Conservation (phyloP, 2,329 filamentous ascomycete species). For the Penicillium sp. region DNA sequence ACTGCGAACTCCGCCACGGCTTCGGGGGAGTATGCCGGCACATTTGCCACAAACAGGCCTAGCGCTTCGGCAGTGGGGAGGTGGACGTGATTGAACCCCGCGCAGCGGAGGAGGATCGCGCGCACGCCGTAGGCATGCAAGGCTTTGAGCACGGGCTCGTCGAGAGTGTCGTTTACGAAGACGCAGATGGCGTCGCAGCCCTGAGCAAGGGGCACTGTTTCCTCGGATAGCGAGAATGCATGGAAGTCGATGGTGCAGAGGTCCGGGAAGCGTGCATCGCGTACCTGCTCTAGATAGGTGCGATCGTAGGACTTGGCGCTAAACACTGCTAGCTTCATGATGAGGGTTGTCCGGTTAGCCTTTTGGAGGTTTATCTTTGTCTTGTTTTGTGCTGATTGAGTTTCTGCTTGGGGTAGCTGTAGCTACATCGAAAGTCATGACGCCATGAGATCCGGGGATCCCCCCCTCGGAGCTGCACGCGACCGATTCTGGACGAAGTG, state of each 20-base stretch:
- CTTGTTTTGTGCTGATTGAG: background rate
- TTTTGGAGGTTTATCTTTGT: background rate
- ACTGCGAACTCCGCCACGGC: slow-evolving; percentile 71
- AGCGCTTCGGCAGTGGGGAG: slow-evolving; percentile 57
- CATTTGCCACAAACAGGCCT: slow-evolving; percentile 64
- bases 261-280: slow-evolving; percentile 23
- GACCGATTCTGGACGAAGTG: background rate
- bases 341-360: background rate
- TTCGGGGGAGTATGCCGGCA: slow-evolving; percentile 69
- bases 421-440: slow-evolving; percentile 1
- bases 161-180: slow-evolving; percentile 67
- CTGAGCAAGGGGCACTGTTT: slow-evolving; percentile 59
- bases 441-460: background rate
- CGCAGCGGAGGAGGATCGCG: slow-evolving; percentile 66
- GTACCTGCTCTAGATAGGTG: slow-evolving; percentile 53
- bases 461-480: background rate
- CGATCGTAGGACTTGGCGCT: slow-evolving; percentile 67
- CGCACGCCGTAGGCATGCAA: slow-evolving; percentile 56
- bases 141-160: slow-evolving; percentile 53
- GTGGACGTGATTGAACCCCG: slow-evolving; percentile 69
- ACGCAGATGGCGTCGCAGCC: slow-evolving; percentile 63
- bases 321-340: slow-evolving; percentile 64
- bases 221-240: slow-evolving; percentile 57
- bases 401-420: background rate
- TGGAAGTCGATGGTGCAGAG: slow-evolving; percentile 59